Conservation (phyloP, 2,329 filamentous ascomycete genomes). For the Colletotrichum sp. region DNA sequence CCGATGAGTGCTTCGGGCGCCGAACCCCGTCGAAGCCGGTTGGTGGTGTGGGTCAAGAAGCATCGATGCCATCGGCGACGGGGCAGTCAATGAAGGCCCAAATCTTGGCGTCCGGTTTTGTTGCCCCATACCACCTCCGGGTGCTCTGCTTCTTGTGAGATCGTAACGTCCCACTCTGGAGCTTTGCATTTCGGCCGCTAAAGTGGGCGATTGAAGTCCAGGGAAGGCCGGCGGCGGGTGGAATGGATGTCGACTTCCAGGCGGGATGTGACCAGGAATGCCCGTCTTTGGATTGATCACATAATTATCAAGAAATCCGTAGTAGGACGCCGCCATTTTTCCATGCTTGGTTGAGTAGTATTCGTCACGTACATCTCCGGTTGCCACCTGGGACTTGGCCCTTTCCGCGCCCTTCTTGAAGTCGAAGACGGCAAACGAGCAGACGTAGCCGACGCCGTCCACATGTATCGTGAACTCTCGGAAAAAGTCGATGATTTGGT, state of each 20-base stretch:
- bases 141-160: constrained; percentile 45
- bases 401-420: constrained; percentile 80
- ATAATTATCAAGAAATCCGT: constrained; percentile 94
- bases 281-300: constrained; percentile 74
- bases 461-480: constrained; percentile 97
- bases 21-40: constrained; percentile 56
- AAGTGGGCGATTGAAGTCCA: constrained; percentile 67
- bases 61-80: constrained; percentile 74
- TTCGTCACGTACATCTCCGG: constrained; percentile 77
- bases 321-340: constrained; percentile 98
- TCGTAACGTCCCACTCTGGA: constrained; percentile 55
- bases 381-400: constrained; percentile 40
- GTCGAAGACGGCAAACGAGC: constrained; percentile 96
- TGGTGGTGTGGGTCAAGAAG: constrained; percentile 80
- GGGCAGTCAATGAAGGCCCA: constrained; percentile 49
- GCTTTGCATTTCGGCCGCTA: constrained; percentile 60
- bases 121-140: constrained; percentile 36
- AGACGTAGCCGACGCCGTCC: constrained; percentile 93
- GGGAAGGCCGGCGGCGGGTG: constrained; percentile 80
- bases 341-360: constrained; percentile 96
- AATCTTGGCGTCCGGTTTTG: constrained; percentile 46
- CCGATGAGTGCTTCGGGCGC: constrained; percentile 51
- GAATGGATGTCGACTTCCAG: constrained; percentile 63
- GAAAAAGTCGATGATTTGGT: constrained; percentile 97
- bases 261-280: constrained; percentile 64